Percentiles rank a stretch among this genome's conserved stretches.
Evolutionary conservation across 1,139 yeast species (phyloP).

Genomic region (Diutina ranongensis): DNA sequence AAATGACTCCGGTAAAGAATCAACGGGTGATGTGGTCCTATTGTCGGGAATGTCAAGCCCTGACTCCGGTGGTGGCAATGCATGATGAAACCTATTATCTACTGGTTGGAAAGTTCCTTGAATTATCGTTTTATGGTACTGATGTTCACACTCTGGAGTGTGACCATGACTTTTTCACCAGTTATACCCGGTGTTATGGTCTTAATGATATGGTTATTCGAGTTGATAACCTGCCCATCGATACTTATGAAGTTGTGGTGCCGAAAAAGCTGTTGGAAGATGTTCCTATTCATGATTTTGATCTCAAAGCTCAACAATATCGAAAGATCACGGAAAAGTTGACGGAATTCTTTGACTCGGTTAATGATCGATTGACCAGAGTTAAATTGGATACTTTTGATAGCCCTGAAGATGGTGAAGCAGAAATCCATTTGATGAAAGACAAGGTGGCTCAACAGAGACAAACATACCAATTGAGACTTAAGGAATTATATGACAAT

Average conservation of each 20-base stretch:
- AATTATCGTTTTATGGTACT: slow-evolving; percentile 71
- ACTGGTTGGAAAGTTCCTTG: slow-evolving; percentile 88
- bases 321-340: slow-evolving; percentile 44
- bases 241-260: slow-evolving; percentile 63
- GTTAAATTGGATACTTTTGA: slow-evolving; percentile 77
- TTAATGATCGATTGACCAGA: slow-evolving; percentile 57
- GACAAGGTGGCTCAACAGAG: slow-evolving; percentile 42
- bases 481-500: slow-evolving; percentile 41
- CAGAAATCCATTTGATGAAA: slow-evolving; percentile 48
- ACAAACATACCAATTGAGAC: slow-evolving; percentile 27
- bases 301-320: slow-evolving; percentile 55
- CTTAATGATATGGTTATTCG: slow-evolving; percentile 69
- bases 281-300: slow-evolving; percentile 62
- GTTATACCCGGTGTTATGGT: slow-evolving; percentile 78
- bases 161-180: slow-evolving; percentile 66
- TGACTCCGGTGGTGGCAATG: slow-evolving; percentile 78
- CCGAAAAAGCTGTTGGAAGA: slow-evolving; percentile 67
- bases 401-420: slow-evolving; percentile 57
- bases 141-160: slow-evolving; percentile 38
- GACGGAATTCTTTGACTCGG: slow-evolving; percentile 56
- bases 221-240: slow-evolving; percentile 67
- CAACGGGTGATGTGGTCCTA: slow-evolving; percentile 82
- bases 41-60: slow-evolving; percentile 66
- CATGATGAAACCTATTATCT: slow-evolving; percentile 82
- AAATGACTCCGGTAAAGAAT: slow-evolving; percentile 19